These are phyloP conservation scores for Euryodendron excelsum DNA, from an alignment of 148 eudicot genomes.

Conservation along the genomic window DNA sequence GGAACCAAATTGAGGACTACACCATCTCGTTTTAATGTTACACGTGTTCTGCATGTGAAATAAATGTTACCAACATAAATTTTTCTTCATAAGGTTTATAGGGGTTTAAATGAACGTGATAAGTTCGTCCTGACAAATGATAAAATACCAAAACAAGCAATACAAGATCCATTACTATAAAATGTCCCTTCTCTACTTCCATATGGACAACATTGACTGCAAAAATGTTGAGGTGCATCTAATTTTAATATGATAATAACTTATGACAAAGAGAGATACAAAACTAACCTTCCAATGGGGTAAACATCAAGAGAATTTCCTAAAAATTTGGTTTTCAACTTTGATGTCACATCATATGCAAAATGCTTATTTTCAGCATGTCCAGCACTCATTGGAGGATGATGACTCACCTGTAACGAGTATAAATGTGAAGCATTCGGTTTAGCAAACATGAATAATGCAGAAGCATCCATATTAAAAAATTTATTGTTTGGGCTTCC, in stretches of 20 bases:
- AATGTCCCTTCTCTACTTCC: neutral
- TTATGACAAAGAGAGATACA: neutral
- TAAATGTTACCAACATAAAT: neutral
- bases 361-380: conserved; percentile 92
- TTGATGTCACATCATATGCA: conserved; percentile 77
- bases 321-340: conserved; percentile 78
- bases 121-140: neutral
- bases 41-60: conserved; percentile 56
- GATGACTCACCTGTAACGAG: conserved; percentile 72
- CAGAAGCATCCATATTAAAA: neutral
- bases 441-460: neutral
- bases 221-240: neutral
- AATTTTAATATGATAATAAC: neutral
- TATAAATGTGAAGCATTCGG: neutral
- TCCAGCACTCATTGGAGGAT: conserved; percentile 96
- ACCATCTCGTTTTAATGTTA: conserved; percentile 71
- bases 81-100: neutral
- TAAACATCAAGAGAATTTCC: conserved; percentile 89
- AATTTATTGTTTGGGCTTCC: neutral
- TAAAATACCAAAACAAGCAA: neutral
- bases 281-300: conserved; percentile 79
- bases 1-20: conserved; percentile 91
- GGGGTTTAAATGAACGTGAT: neutral
- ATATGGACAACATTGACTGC: neutral
- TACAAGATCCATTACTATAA: neutral